phyloP scores from a whole-genome alignment of 2,329 filamentous ascomycete species.

The Leptographium procerum region DNA sequence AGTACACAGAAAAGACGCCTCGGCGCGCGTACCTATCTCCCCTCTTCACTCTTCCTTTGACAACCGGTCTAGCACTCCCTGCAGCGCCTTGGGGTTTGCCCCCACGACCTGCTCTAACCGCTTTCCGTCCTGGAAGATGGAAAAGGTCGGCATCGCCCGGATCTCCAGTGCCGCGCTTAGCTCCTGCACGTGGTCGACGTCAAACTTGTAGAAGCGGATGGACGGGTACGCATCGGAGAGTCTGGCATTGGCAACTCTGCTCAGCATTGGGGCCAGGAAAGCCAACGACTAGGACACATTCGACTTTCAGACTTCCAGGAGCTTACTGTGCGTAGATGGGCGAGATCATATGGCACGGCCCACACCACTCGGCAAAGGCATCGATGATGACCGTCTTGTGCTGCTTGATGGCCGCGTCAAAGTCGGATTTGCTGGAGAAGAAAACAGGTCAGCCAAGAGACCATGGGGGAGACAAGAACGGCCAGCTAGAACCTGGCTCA shows the following conservation, averaged over 20 bases:
- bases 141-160: constrained; percentile 87
- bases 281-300: no score
- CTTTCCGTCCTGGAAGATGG: constrained; percentile 70
- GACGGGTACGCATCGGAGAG: constrained; percentile 40
- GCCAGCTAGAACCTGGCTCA: neutral
- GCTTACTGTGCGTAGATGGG: constrained; percentile 58
- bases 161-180: constrained; percentile 68
- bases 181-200: constrained; percentile 72
- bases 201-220: constrained; percentile 75
- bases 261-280: neutral
- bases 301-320: no score
- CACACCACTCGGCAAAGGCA: constrained; percentile 85
- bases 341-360: constrained; percentile 85
- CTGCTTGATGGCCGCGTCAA: constrained; percentile 25
- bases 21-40: neutral
- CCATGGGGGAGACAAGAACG: neutral
- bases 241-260: constrained; percentile 23
- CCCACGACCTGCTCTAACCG: constrained; percentile 66
- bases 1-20: no score
- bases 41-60: neutral
- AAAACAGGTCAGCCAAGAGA: neutral
- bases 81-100: constrained; percentile 61
- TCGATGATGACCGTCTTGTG: constrained; percentile 60
- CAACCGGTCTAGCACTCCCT: neutral
- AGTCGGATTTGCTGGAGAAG: constrained; percentile 14